phyloP scores from a whole-genome alignment of 2,329 filamentous ascomycete genomes.

The Cytospora paraplurivora region DNA sequence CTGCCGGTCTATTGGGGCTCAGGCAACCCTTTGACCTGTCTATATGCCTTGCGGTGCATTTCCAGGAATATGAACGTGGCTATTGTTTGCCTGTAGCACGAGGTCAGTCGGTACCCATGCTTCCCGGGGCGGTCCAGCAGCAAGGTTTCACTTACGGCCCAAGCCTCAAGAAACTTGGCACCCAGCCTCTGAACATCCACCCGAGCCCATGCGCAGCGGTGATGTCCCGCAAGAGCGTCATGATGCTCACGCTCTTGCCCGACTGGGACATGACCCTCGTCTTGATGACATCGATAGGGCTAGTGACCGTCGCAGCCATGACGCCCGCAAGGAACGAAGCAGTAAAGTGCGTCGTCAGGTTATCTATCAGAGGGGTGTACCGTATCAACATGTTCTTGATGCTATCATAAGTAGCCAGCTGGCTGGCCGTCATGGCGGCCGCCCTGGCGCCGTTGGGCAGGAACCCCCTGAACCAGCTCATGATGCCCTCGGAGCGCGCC shows the following conservation, averaged over 20 bases:
- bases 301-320: slow-evolving; percentile 82
- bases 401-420: slow-evolving; percentile 81
- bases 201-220: slow-evolving; percentile 69
- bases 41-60: slow-evolving; percentile 79
- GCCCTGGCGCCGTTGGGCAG: slow-evolving; percentile 81
- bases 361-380: slow-evolving; percentile 68
- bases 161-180: slow-evolving; percentile 70
- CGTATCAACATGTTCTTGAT: slow-evolving; percentile 73
- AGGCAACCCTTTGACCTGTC: slow-evolving; percentile 51
- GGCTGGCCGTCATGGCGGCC: slow-evolving; percentile 83
- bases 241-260: slow-evolving; percentile 51
- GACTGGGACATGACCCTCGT: slow-evolving; percentile 79
- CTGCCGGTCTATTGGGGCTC: slow-evolving; percentile 31
- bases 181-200: slow-evolving; percentile 92
- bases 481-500: slow-evolving; percentile 78
- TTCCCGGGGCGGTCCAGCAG: not conserved
- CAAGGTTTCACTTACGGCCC: slow-evolving; percentile 55
- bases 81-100: slow-evolving; percentile 67
- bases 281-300: slow-evolving; percentile 86
- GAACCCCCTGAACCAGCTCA: slow-evolving; percentile 79
- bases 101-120: not conserved
- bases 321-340: slow-evolving; percentile 79
- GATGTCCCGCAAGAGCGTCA: slow-evolving; percentile 65
- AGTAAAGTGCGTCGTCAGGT: slow-evolving; percentile 75
- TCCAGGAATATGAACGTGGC: slow-evolving; percentile 86